Evolutionary conservation across 2,329 filamentous ascomycete species (phyloP).

Genomic region (Cryphonectria parasitica): DNA sequence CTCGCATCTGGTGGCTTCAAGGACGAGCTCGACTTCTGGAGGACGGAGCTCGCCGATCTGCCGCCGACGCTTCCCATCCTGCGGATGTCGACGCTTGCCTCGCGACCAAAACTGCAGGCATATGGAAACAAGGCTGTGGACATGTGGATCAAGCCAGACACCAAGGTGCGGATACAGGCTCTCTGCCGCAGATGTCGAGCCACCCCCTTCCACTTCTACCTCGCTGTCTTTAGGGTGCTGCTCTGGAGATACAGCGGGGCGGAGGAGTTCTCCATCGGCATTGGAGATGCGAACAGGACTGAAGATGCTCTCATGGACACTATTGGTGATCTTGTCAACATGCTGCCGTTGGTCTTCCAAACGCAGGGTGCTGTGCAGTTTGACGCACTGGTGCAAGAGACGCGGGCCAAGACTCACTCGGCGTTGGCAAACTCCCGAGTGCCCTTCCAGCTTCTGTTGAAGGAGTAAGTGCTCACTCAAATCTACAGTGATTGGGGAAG

Average conservation of each 20-base stretch:
- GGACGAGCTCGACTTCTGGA: constrained; percentile 14
- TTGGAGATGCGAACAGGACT: constrained; percentile 50
- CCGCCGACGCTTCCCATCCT: constrained; percentile 6
- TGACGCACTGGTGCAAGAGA: background rate
- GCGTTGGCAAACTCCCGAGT: background rate
- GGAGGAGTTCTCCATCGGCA: constrained; percentile 32
- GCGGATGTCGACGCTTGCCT: background rate
- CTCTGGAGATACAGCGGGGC: constrained; percentile 37
- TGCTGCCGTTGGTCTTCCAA: background rate
- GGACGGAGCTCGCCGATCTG: background rate
- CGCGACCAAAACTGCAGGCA: background rate
- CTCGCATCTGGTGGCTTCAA: background rate
- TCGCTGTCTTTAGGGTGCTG: constrained; percentile 44
- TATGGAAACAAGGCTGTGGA: background rate
- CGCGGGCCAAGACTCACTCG: background rate
- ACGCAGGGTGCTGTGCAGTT: background rate
- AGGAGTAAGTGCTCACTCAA: background rate
- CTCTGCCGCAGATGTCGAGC: background rate
- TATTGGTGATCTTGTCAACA: background rate
- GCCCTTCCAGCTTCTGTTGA: background rate
- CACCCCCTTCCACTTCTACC: constrained; percentile 49
- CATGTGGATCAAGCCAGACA: background rate
- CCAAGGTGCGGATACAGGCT: background rate
- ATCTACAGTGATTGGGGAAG: no score
- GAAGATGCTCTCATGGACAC: constrained; percentile 36